phyloP scores from a whole-genome alignment of 345 rosid genomes.

The Corchorus capsularis region DNA sequence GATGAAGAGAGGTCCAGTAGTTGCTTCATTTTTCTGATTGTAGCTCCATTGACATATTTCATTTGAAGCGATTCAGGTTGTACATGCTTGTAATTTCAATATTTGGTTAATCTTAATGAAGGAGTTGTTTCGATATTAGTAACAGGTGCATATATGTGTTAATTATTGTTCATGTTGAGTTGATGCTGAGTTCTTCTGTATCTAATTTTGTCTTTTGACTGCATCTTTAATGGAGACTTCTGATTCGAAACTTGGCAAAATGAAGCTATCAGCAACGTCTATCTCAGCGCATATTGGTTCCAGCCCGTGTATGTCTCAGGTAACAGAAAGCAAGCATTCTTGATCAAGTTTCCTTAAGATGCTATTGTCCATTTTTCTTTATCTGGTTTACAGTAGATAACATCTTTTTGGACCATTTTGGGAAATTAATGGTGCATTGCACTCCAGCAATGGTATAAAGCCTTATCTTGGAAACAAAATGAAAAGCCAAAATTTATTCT shows the following conservation, averaged over 20 bases:
- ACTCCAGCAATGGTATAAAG: not conserved
- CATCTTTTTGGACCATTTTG: not conserved
- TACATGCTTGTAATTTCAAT: not conserved
- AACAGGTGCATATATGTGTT: not conserved
- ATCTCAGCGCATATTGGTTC: not conserved
- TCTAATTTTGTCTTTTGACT: not conserved
- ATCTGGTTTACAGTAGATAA: not conserved
- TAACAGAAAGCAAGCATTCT: not conserved
- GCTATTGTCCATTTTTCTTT: not conserved
- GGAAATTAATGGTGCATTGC: not conserved
- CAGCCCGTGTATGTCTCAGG: not conserved
- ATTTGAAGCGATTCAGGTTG: not conserved
- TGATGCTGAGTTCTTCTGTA: not conserved
- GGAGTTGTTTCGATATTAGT: too few relatives aligned
- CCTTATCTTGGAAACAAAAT: not conserved
- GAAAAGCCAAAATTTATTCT: constrained; percentile 1
- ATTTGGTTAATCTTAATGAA: not conserved
- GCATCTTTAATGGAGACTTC: not conserved
- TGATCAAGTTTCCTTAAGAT: not conserved
- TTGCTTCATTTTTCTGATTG: too few relatives aligned
- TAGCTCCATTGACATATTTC: not conserved
- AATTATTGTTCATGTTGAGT: not conserved
- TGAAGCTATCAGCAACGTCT: not conserved
- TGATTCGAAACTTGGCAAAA: not conserved
- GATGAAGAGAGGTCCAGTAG: not conserved